Evolutionary conservation across 352 stramenopile species (phyloP).

Genomic region (Globisporangium barbulae): DNA sequence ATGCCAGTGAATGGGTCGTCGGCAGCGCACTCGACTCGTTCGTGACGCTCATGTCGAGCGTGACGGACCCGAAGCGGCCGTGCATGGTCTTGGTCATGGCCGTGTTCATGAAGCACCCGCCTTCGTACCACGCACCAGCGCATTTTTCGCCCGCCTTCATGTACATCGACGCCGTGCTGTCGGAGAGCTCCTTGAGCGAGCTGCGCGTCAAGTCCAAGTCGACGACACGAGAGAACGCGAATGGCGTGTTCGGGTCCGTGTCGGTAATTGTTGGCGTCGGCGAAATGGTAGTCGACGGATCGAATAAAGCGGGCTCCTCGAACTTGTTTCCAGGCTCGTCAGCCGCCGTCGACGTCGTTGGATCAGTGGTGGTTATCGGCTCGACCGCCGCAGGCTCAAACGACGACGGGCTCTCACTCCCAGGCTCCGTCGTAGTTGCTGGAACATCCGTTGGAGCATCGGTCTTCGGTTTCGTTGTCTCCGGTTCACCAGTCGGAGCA

Average conservation of each 20-base stretch:
- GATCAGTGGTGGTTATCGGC: not conserved
- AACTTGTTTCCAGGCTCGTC: not conserved
- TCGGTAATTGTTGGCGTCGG: not conserved
- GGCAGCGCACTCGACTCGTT: not conserved
- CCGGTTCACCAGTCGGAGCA: not conserved
- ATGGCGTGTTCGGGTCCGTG: not conserved
- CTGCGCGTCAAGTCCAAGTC: not conserved
- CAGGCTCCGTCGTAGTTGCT: not conserved
- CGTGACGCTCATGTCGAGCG: conserved; percentile 4
- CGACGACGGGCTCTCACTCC: not conserved
- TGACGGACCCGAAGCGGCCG: not conserved
- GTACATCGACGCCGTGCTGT: conserved; percentile 6
- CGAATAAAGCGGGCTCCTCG: not conserved
- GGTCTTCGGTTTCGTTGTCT: not conserved
- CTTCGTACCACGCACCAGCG: not conserved
- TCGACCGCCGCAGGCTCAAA: not conserved
- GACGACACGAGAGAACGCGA: not conserved
- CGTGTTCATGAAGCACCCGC: conserved; percentile 11
- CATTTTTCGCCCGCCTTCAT: conserved; percentile 7
- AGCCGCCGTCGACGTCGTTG: not conserved
- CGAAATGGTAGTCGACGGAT: not conserved
- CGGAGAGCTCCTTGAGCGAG: conserved; percentile 2
- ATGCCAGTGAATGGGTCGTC: not conserved
- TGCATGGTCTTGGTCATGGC: conserved; percentile 12
- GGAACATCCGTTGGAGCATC: not conserved